Evolutionary conservation across 2,329 filamentous ascomycete genomes (phyloP).

Genomic region (Arthrobotrys conoides): DNA sequence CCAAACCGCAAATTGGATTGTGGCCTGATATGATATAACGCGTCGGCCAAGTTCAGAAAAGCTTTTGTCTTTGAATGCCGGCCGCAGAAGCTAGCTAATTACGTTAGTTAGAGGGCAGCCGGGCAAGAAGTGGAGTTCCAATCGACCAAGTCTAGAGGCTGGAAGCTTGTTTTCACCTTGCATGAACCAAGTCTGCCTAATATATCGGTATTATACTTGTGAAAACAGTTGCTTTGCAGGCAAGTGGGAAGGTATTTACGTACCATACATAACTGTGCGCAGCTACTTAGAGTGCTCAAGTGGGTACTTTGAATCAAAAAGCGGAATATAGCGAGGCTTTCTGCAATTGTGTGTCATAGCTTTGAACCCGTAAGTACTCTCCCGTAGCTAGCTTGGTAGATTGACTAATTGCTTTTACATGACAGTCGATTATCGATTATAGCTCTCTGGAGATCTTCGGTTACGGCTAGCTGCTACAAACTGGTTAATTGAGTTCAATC

Average conservation of each 20-base stretch:
- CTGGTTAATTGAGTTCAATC: too few species aligned
- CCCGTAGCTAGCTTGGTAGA: not conserved
- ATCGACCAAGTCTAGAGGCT: slow-evolving; percentile 17
- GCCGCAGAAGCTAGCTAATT: not conserved
- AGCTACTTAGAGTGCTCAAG: not conserved
- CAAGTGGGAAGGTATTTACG: not conserved
- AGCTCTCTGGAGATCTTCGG: not conserved
- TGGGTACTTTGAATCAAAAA: not conserved
- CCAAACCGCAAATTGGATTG: slow-evolving; percentile 5
- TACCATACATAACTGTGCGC: too few species aligned
- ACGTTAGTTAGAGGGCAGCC: too few species aligned
- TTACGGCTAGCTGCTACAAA: not conserved
- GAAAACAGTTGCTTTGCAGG: not conserved
- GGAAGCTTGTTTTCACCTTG: slow-evolving; percentile 48
- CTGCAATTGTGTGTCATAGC: not conserved
- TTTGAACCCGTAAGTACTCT: too few species aligned
- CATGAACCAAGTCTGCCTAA: slow-evolving; percentile 26
- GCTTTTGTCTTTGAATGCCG: slow-evolving; percentile 12
- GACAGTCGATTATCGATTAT: not conserved
- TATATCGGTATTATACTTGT: slow-evolving; percentile 7
- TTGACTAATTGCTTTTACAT: not conserved
- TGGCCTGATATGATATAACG: slow-evolving; percentile 42
- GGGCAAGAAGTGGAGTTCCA: slow-evolving; percentile 29
- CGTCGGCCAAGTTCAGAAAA: slow-evolving; percentile 6
- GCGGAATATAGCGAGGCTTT: not conserved